Base-by-base conservation (phyloP, 2,329 filamentous ascomycete genomes). In the Pleurostoma richardsiae region DNA sequence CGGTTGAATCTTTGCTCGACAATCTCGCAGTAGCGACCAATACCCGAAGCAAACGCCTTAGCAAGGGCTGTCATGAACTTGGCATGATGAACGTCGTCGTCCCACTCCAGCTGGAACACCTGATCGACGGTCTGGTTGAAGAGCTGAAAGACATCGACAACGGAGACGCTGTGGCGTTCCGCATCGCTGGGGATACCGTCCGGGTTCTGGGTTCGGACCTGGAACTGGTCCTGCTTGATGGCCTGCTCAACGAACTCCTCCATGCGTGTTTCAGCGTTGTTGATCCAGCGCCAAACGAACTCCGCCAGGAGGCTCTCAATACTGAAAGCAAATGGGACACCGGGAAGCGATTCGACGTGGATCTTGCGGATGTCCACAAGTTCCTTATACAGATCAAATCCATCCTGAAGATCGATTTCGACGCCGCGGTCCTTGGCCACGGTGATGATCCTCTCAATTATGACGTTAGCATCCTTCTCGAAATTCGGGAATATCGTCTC, bases 211-310 rank as follows among this genome's bases (percentile, higher is more conserved):
- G 78, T 78, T 45, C 88, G 80, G 45, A 95, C 84, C 55, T 83
- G 79, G 66, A 97, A 99, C 48, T 82, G 71, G 62, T 99, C 94
- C 56, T 95, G 88, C 63, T 90, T 92, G 65, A 96, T 86, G 6
- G 94, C 91, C 58, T 92, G 82, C 41, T 95, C 90, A 38, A 97
- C 88, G 73, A 94, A 94, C 28, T 83, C 83, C 51, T 86, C 76
- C 59, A 96, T 84, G 59, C 85, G 90, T 31, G 73, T 72, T 57
- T 97, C 90, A 6, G 90, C 90, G 52, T 83, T 80, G 45, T 80
- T 77, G 52, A 99, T 89, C 91, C 91, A 99, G 49, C 90, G 83
- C 91, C 91, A 97, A 5, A 97, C 94, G 64, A 97, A 99, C 33
- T 88, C 86, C 51, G 91, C 87, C 19, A 99, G 75, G 11, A 95